A percentile compares a stretch with the other conserved stretches of the same genome.
Evolutionary conservation across 164 flowering plant genomes (phyloP).

Genomic region (Vitis riparia): DNA sequence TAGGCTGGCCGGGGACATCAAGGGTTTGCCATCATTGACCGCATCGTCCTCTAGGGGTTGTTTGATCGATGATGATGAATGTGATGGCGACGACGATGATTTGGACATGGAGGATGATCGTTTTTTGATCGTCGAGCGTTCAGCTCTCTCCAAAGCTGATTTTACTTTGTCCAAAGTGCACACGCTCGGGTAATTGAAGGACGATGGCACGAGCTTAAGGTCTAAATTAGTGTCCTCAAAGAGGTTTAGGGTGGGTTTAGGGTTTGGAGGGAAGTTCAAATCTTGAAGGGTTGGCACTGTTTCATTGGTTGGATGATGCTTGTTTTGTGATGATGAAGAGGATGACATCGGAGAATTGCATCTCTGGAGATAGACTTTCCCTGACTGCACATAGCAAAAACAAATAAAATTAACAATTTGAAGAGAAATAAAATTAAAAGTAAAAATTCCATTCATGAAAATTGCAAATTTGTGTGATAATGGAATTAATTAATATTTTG

Average conservation of each 20-base stretch:
- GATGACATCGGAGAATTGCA: slow-evolving; percentile 38
- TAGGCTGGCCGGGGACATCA: slow-evolving; percentile 9
- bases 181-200: slow-evolving; percentile 56
- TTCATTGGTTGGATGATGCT: slow-evolving; percentile 24
- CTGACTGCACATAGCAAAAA: slow-evolving; percentile 48
- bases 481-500: no score
- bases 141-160: slow-evolving; percentile 80
- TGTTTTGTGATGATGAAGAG: slow-evolving; percentile 20
- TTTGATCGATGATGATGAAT: slow-evolving; percentile 43
- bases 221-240: slow-evolving; percentile 44
- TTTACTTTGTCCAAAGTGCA: slow-evolving; percentile 94
- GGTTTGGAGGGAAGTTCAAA: slow-evolving; percentile 43
- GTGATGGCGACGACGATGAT: slow-evolving; percentile 32
- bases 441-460: neutral
- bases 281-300: slow-evolving; percentile 41
- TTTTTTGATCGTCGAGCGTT: slow-evolving; percentile 41
- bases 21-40: slow-evolving; percentile 14
- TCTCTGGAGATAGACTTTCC: slow-evolving; percentile 66
- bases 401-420: neutral
- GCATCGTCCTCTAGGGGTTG: slow-evolving; percentile 26
- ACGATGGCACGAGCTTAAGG: slow-evolving; percentile 49
- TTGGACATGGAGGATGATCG: slow-evolving; percentile 31
- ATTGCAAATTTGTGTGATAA: no score
- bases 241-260: slow-evolving; percentile 21
- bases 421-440: neutral